Evolutionary conservation across 208 protist genomes (phyloP).

Genomic region (Herpetomonas muscarum): DNA sequence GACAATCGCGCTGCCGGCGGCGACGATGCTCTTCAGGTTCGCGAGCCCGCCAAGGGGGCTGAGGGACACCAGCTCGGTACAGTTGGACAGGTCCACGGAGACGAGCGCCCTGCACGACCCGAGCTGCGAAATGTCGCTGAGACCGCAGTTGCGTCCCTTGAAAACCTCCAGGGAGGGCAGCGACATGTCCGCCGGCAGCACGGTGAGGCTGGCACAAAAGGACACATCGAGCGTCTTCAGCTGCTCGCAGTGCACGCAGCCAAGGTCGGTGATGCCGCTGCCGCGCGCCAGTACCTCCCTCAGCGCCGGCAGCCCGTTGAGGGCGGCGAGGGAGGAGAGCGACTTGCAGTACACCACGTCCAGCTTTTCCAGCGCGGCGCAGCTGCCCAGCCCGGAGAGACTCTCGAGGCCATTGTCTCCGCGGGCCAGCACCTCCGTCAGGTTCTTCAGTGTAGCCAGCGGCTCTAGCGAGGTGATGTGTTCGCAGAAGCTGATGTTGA

Average conservation of each 20-base stretch:
- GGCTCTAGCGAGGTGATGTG: neutral
- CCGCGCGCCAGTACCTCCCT: neutral
- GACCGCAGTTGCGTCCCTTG: neutral
- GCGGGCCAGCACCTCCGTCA: neutral
- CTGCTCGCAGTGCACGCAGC: neutral
- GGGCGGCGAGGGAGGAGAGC: neutral
- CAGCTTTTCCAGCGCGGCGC: neutral
- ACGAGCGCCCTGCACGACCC: neutral
- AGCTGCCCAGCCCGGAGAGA: neutral
- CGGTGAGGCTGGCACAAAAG: neutral
- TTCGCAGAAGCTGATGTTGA: neutral
- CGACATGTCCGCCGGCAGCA: neutral
- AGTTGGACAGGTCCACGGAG: neutral
- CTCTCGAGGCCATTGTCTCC: neutral
- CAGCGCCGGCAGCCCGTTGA: neutral
- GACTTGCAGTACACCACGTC: neutral
- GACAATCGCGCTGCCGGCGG: neutral
- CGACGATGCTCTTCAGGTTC: neutral
- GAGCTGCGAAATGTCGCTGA: neutral
- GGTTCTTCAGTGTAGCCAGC: neutral
- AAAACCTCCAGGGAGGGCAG: neutral
- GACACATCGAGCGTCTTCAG: neutral
- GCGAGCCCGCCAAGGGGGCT: neutral
- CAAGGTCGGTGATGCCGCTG: neutral
- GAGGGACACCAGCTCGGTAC: neutral